Evolutionary conservation across 192 early-diverging fungal genomes (phyloP).

Genomic region (Rhizoclosmatium sp.): DNA sequence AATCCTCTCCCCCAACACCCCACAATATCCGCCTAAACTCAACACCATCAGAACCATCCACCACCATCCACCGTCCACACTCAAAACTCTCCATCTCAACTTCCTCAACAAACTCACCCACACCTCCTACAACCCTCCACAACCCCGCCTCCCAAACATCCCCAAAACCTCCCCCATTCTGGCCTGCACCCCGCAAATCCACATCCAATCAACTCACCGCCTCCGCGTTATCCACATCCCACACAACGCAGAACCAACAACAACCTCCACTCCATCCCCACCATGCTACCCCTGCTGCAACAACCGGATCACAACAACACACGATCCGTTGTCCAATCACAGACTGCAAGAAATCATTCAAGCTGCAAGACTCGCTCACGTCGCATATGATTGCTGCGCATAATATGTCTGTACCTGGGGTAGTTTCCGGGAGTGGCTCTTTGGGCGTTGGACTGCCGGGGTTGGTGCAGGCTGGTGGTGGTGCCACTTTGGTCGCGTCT

Average conservation of each 20-base stretch:
- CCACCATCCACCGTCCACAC: too few relatives aligned
- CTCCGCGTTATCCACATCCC: neutral
- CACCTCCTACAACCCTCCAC: constrained; percentile 42
- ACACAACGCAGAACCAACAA: neutral
- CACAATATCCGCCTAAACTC: too few relatives aligned
- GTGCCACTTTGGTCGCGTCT: neutral
- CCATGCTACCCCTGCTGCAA: neutral
- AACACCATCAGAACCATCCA: too few relatives aligned
- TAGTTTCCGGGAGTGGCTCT: neutral
- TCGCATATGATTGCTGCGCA: constrained; percentile 20
- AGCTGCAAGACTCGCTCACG: constrained; percentile 4
- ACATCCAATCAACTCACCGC: neutral
- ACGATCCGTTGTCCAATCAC: neutral
- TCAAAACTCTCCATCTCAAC: too few relatives aligned
- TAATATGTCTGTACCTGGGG: neutral
- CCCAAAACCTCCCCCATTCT: neutral
- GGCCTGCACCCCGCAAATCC: neutral
- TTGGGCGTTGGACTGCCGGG: too few relatives aligned
- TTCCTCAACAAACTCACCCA: constrained; percentile 36
- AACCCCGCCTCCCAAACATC: neutral
- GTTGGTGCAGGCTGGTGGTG: neutral
- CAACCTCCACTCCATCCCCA: neutral
- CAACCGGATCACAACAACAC: constrained; percentile 3
- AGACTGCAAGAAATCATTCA: constrained; percentile 26
- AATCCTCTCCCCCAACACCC: too few relatives aligned